Percentiles rank a stretch among this genome's conserved stretches.
phyloP scores from a whole-genome alignment of 192 early-diverging fungal species.

The Coemansia sp. region DNA sequence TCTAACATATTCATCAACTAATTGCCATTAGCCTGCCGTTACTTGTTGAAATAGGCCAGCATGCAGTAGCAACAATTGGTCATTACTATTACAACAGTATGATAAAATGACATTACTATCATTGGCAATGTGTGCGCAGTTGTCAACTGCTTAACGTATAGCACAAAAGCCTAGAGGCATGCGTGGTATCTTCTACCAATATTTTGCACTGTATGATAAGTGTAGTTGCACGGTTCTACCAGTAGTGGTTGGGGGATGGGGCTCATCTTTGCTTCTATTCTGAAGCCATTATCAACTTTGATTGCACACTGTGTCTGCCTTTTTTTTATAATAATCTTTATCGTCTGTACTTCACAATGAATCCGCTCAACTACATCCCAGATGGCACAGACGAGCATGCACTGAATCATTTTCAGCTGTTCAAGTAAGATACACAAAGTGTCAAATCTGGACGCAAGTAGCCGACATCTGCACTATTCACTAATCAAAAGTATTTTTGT shows the following conservation, averaged over 20 bases:
- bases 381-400: slow-evolving; percentile 18
- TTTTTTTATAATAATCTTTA: not conserved
- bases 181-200: not conserved
- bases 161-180: not conserved
- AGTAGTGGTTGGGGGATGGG: not conserved
- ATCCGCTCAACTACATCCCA: slow-evolving; percentile 35
- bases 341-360: slow-evolving; percentile 10
- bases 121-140: not conserved
- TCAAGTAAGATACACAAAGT: slow-evolving; percentile 31
- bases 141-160: not conserved
- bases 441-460: too few species aligned
- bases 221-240: not conserved
- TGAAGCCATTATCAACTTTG: not conserved
- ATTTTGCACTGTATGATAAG: not conserved
- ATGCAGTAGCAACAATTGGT: not conserved
- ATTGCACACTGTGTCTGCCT: not conserved
- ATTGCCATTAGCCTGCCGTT: not conserved
- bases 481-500: too few species aligned
- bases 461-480: not conserved
- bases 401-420: slow-evolving; percentile 33
- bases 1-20: not conserved
- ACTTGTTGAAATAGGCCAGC: not conserved
- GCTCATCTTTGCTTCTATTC: not conserved
- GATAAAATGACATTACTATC: not conserved
- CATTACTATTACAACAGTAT: not conserved